Base-by-base conservation (phyloP, 768 basidiomycete species). In the Amanita rubescens region DNA sequence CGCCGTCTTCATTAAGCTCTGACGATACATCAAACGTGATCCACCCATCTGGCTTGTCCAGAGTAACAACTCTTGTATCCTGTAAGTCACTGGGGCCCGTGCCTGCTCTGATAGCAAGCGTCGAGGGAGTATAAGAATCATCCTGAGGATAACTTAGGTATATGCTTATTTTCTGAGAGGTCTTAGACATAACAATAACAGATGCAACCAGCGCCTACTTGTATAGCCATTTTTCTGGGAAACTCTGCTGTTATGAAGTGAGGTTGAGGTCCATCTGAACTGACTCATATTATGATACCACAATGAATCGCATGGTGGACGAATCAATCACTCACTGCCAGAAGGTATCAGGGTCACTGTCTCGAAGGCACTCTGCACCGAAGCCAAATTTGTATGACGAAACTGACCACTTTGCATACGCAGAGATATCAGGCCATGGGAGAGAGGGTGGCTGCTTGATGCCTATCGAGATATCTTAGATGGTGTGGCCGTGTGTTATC, bases 381-480 rank as follows among this genome's bases (percentile, higher is more conserved):
- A 94, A 97, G 1, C 94, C 94, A 57, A 94, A 96, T 67, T 99
- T 99, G 71, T 81, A 92, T 0, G 90, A 94, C 11, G 94, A 97
- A 3, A 98, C 95, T 10, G 91, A 87, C 96, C 95, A 99, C 60
- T 87, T 87, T 41, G 90, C 96, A 32, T 90, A 79, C 39, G 81
- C 76, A 8, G 93, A 93, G 50, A 99, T 90, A 66, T 91, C 87
- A 20, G 88, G 90, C 82, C 81, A 88, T 0, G 78, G 81, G 6
- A 86, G 71, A 47, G 65, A 55, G 7, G 84, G 84, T 11, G 79
- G 68, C 20, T 45, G 43, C 43, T 53, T 53, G 7, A 35, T 32
- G 17, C 51, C 51, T 53, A 45, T 12, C 22, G 10, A 37, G 6
- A 22, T 27, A 19, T 11, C 33, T 53, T 42, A 35, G 32, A 22